Percentiles rank a stretch among this genome's conserved stretches.
Conservation (phyloP, 2,329 filamentous ascomycete genomes). For the Plenodomus lindquistii region DNA sequence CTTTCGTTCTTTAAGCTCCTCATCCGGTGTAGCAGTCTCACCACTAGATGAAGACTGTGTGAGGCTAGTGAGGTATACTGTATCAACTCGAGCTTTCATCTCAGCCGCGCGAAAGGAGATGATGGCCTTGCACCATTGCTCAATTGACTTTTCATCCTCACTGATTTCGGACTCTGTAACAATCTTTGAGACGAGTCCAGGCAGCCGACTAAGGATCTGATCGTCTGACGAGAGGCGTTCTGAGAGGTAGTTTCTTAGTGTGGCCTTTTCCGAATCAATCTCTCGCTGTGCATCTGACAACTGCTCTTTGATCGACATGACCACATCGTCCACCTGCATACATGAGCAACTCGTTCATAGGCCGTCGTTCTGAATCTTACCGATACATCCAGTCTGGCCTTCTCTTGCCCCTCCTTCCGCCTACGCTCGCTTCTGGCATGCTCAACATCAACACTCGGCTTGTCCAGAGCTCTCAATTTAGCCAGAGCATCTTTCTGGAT, state of each 20-base stretch:
- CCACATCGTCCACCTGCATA: constrained; percentile 36
- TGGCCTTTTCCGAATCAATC: constrained; percentile 49
- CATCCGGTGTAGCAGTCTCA: constrained; percentile 21
- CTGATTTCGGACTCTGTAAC: constrained; percentile 52
- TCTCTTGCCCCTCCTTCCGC: constrained; percentile 45
- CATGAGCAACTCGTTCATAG: background rate
- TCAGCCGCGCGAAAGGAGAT: constrained; percentile 46
- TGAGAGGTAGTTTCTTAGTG: constrained; percentile 55
- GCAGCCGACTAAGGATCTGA: constrained; percentile 65
- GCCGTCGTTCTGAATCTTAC: constrained; percentile 12
- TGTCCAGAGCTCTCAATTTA: constrained; percentile 55
- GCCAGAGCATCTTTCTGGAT: constrained; percentile 66
- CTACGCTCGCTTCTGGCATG: constrained; percentile 43
- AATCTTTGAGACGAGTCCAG: constrained; percentile 67
- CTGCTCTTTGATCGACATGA: constrained; percentile 35
- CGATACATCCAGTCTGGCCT: constrained; percentile 47
- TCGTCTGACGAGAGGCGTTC: constrained; percentile 64
- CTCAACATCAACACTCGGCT: constrained; percentile 45
- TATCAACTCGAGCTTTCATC: constrained; percentile 52
- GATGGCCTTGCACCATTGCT: constrained; percentile 57
- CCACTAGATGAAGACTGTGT: constrained; percentile 6
- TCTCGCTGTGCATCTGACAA: constrained; percentile 53
- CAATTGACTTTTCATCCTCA: constrained; percentile 58
- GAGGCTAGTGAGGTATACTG: constrained; percentile 56
- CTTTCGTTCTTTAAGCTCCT: constrained; percentile 57